phyloP scores from a whole-genome alignment of 345 rosid species.

The Eucalyptus regnans region DNA sequence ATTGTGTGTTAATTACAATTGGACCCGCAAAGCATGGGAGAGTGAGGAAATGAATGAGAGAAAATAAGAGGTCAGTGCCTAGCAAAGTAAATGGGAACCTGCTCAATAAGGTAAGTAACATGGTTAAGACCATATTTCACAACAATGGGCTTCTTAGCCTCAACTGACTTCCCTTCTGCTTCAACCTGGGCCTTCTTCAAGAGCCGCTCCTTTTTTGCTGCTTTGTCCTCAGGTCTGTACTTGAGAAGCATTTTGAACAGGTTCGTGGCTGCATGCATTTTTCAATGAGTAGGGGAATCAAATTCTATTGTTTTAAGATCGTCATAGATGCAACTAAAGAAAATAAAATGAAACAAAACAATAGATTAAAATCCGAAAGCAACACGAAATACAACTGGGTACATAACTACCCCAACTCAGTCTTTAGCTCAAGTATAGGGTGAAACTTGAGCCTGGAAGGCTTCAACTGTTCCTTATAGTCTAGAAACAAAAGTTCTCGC shows the following conservation, averaged over 20 bases:
- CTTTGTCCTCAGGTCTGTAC: constrained; percentile 63
- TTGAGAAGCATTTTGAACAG: constrained; percentile 62
- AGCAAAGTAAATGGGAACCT: constrained; percentile 9
- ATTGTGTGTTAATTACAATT: background rate
- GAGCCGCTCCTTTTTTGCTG: constrained; percentile 51
- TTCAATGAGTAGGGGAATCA: background rate
- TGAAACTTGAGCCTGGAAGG: background rate
- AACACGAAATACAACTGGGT: background rate
- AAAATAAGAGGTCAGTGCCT: background rate
- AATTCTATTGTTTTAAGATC: background rate
- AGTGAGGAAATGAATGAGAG: background rate
- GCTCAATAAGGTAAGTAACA: constrained; percentile 65
- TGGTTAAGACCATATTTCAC: constrained; percentile 73
- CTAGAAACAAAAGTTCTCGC: background rate
- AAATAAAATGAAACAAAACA: background rate
- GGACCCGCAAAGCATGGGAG: background rate
- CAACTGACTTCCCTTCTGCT: constrained; percentile 50
- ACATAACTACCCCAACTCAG: background rate
- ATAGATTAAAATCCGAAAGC: background rate
- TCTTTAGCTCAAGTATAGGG: background rate
- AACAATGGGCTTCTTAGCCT: constrained; percentile 57
- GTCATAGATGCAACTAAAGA: background rate
- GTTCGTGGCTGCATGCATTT: constrained; percentile 28
- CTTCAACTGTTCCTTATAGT: background rate
- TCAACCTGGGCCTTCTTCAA: constrained; percentile 48